phyloP scores from a whole-genome alignment of 257 asterid species.

The Gentiana dahurica region DNA sequence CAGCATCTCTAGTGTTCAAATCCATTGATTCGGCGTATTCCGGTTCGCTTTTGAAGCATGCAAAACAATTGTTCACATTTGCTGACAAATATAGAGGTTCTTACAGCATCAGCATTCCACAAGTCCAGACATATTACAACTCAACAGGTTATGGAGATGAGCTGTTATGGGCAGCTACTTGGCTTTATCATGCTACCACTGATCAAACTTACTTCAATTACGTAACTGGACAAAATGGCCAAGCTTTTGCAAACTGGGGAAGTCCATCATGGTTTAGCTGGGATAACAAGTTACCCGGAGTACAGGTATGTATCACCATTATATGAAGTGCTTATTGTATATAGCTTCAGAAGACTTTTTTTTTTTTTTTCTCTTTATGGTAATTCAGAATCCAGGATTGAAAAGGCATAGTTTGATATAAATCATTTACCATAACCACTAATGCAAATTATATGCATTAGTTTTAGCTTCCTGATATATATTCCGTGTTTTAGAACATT shows the following conservation, averaged over 20 bases:
- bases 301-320: slow-evolving; percentile 42
- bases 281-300: slow-evolving; percentile 85
- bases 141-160: slow-evolving; percentile 91
- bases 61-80: slow-evolving; percentile 53
- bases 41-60: slow-evolving; percentile 50
- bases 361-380: too few relatives aligned
- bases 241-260: slow-evolving; percentile 53
- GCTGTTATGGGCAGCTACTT: slow-evolving; percentile 92
- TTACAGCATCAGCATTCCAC: slow-evolving; percentile 63
- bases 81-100: slow-evolving; percentile 52
- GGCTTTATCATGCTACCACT: slow-evolving; percentile 87
- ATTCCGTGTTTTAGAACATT: too few relatives aligned
- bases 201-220: slow-evolving; percentile 43
- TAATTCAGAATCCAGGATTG: too few relatives aligned
- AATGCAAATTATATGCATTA: too few relatives aligned
- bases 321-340: too few relatives aligned
- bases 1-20: slow-evolving; percentile 76
- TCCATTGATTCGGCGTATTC: slow-evolving; percentile 41
- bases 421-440: too few relatives aligned
- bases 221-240: slow-evolving; percentile 51
- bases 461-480: too few relatives aligned
- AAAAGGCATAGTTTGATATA: too few relatives aligned
- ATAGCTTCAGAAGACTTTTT: too few relatives aligned
- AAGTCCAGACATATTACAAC: slow-evolving; percentile 52
- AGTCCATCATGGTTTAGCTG: slow-evolving; percentile 90